These are phyloP conservation scores for Yamadazyma nakazawae DNA, from an alignment of 805 yeast species.

Conservation along the genomic window DNA sequence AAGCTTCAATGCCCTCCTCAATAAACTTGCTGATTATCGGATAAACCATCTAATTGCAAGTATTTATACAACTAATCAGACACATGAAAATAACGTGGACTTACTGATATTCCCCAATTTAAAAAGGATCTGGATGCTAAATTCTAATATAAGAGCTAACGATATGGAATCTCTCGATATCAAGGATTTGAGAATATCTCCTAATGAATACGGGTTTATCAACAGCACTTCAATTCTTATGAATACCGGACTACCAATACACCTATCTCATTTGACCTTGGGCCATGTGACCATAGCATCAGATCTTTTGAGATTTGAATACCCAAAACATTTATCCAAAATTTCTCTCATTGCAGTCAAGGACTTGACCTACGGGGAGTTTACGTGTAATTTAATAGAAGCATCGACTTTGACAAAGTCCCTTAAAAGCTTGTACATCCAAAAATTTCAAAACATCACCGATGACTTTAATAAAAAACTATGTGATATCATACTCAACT, in stretches of 20 bases:
- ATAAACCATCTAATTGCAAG: background rate
- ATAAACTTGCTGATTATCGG: background rate
- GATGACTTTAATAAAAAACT: background rate
- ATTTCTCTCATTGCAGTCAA: conserved; percentile 7
- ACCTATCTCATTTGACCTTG: conserved; percentile 10
- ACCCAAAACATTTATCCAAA: conserved; percentile 6
- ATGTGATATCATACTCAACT: background rate
- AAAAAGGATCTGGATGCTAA: conserved; percentile 17
- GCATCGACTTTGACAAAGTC: background rate
- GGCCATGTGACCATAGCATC: conserved; percentile 11
- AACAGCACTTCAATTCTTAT: background rate
- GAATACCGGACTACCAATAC: conserved; percentile 11
- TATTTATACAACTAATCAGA: conserved; percentile 13
- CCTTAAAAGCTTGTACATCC: conserved; percentile 3
- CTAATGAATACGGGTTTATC: conserved; percentile 15
- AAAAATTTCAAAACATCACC: background rate
- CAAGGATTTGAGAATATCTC: conserved; percentile 11
- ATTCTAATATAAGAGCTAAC: conserved; percentile 10
- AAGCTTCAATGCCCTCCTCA: conserved; percentile 5
- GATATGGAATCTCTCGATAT: background rate
- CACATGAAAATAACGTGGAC: background rate
- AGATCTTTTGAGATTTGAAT: background rate
- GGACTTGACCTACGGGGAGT: conserved; percentile 8
- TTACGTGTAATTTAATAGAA: conserved; percentile 1
- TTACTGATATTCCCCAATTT: conserved; percentile 13